Evolutionary conservation across 331 rosid genomes (phyloP), one percentile per base, ranked within the genome.

Genomic region (Rosa hybrid): DNA sequence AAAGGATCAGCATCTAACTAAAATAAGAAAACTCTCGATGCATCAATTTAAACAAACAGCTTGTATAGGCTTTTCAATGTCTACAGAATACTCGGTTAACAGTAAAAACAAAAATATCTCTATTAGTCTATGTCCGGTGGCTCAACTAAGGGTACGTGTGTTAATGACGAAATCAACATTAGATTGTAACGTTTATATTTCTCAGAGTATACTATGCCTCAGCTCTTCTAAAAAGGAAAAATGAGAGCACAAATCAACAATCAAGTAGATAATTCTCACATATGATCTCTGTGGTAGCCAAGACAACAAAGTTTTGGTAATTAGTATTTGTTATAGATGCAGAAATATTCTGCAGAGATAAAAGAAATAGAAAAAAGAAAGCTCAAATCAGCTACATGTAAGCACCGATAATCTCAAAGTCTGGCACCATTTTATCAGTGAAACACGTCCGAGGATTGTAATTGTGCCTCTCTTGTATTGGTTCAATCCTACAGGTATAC

Each of bases 341-440:
- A 14, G 71, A 38, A 59, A 63, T 11, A 12, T 63, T 25, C 68
- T 4, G 14, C 13, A 8, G 18, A 11, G 18, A 12, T 12, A 25
- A 27, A 63, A 25, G 12, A 5, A 9, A 21, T 34, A 21, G 57
- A 10, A 6, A 54, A 54, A 54, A 54, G 25, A 21, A 21, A 20
- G 62, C 23, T 54, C 25, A 53, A 5, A 6, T 18, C 64, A n/a
- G 64, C 64, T 57, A 59, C 18, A 71, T 48, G 18, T 70, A 7
- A 70, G 18, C 56, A 70, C 54, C 10, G n/a, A 21, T 12, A 54
- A 41, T 41, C 54, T 75, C 41, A 75, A 75, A 41, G 69, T 57
- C 4, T 57, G 78, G 17, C 41, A 57, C 53, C 54, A 57, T 44
- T 41, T 16, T 12, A 21, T 54, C 20, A 21, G 69, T 13, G 53